phyloP scores from a whole-genome alignment of 2,329 filamentous ascomycete species.

The Trichoderma afroharzianum region DNA sequence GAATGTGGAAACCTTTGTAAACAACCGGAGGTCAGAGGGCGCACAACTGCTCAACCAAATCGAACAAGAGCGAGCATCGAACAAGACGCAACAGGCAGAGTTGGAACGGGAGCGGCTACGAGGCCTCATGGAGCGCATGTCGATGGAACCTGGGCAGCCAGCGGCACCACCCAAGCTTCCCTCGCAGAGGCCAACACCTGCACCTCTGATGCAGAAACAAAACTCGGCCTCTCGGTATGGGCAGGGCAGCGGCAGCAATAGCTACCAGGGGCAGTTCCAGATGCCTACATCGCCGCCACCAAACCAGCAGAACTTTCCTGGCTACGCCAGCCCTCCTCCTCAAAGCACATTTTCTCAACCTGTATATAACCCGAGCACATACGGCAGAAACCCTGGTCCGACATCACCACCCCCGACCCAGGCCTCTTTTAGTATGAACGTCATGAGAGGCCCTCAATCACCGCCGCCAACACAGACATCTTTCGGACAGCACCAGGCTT shows the following conservation, averaged over 20 bases:
- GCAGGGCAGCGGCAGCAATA: slow-evolving; percentile 35
- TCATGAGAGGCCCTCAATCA: slow-evolving; percentile 43
- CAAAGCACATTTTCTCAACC: slow-evolving; percentile 47
- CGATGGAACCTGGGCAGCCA: slow-evolving; percentile 62
- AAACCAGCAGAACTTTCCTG: slow-evolving; percentile 44
- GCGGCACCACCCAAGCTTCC: slow-evolving; percentile 17
- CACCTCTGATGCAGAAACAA: slow-evolving; percentile 48
- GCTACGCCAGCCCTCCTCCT: slow-evolving; percentile 39
- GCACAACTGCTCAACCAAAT: slow-evolving; percentile 86
- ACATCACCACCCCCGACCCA: slow-evolving; percentile 64
- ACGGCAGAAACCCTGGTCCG: slow-evolving; percentile 55
- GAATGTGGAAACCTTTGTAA: slow-evolving; percentile 96
- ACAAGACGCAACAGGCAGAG: slow-evolving; percentile 61
- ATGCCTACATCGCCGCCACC: slow-evolving; percentile 55
- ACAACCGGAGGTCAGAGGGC: slow-evolving; percentile 87
- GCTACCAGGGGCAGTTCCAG: slow-evolving; percentile 56
- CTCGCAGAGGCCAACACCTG: slow-evolving; percentile 31
- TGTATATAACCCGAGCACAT: slow-evolving; percentile 56
- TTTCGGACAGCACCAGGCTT: slow-evolving; percentile 33
- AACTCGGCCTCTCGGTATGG: slow-evolving; percentile 48
- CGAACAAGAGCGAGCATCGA: slow-evolving; percentile 69
- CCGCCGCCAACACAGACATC: slow-evolving; percentile 57
- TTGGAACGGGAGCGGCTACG: slow-evolving; percentile 83
- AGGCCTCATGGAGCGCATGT: slow-evolving; percentile 92
- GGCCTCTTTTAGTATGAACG: slow-evolving; percentile 42